Evolutionary conservation across 805 yeast species (phyloP), one percentile per base, ranked within the genome.

Genomic region (Kluyveromyces siamensis): DNA sequence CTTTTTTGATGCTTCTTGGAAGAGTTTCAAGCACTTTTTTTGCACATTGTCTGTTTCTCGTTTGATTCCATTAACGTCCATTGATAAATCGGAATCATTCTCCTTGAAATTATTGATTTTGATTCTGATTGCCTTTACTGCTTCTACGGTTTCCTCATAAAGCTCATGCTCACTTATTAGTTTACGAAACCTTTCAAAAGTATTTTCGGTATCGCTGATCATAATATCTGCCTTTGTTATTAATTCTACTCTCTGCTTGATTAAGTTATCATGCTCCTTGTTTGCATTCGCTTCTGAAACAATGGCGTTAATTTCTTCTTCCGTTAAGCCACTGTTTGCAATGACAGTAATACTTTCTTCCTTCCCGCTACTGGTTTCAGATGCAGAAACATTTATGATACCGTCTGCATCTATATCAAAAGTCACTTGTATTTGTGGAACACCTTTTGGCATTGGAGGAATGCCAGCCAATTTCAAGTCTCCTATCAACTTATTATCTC

Each of bases 351-450:
- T 82, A 37, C 88, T 82, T 55, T 57, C 56, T 39, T 56, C 89
- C 73, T 80, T 77, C 59, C 86, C 85, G 42, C 89, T 81, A 51
- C 87, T 83, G 69, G 80, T 80, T 66, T 86, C 95, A 65, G 77
- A 76, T 27, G 95, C 95, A 60, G 84, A 77, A 43, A 86, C 93
- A 67, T 86, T 84, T 65, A 86, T 82, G 46, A 79, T 79, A 53
- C 95, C 93, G 66, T 85, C 89, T 5, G 90, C 90, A 67, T 85
- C 91, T 50, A 85, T 81, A 59, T 81, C 87, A 60, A 85, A 85
- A 1, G 84, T 76, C 8, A 85, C 93, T 45, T 77, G 80, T 50
- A 85, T 80, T 62, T 85, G 91, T 13, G 93, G 90, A 37, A 77
- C 79, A 48, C 95, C 93, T 63, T 87, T 85, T 45, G 87, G 85